Percentiles rank a stretch among this genome's conserved stretches.
Evolutionary conservation across 2,329 filamentous ascomycete genomes (phyloP).

Genomic region (Fusarium armeniacum): DNA sequence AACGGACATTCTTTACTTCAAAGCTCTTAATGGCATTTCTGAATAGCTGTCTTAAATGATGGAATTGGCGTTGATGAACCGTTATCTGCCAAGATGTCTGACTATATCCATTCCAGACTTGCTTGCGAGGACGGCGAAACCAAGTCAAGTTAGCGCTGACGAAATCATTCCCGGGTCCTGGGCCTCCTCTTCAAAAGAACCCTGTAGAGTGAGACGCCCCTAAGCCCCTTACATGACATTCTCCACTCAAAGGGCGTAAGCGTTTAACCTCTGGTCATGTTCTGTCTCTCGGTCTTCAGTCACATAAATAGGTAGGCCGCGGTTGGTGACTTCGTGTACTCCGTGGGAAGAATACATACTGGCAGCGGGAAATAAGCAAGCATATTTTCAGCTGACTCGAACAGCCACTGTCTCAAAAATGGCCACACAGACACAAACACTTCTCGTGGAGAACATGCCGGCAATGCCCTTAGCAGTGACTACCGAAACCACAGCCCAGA

Average conservation of each 20-base stretch:
- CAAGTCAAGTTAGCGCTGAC: constrained; percentile 15
- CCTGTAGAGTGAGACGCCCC: background rate
- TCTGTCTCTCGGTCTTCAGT: background rate
- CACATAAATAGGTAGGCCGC: constrained; percentile 1
- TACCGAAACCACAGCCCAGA: background rate
- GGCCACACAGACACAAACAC: constrained; percentile 14
- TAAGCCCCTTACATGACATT: constrained; percentile 9
- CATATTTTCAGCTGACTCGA: background rate
- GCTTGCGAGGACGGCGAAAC: background rate
- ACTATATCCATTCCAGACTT: background rate
- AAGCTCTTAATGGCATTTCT: background rate
- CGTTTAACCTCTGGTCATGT: background rate
- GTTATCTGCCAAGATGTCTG: background rate
- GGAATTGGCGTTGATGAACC: background rate
- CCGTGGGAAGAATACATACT: no score
- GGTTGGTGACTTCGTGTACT: background rate
- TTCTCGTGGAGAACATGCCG: background rate
- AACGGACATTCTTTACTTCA: background rate
- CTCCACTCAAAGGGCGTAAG: constrained; percentile 27
- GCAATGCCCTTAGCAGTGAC: background rate
- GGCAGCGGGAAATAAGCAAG: background rate
- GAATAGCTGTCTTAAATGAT: background rate
- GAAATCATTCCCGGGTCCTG: background rate
- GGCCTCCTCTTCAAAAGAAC: background rate
- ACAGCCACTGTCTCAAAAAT: background rate